phyloP scores from a whole-genome alignment of 495 filamentous ascomycete genomes.

The Aspergillus ellipticus region DNA sequence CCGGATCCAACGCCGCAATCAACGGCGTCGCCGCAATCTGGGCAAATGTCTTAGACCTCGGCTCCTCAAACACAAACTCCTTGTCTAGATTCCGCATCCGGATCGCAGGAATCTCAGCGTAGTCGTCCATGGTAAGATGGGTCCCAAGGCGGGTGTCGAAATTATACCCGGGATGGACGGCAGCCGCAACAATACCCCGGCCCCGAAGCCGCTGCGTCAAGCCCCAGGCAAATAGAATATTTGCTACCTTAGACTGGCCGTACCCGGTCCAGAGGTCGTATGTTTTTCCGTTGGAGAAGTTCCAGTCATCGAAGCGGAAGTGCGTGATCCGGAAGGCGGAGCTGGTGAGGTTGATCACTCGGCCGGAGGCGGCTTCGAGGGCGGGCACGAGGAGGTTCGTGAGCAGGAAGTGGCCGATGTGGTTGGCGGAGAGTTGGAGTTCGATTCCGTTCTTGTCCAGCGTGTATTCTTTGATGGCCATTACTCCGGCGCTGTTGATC shows the following conservation, averaged over 20 bases:
- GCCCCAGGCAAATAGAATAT: constrained; percentile 1
- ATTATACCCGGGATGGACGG: neutral
- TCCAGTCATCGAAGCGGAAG: neutral
- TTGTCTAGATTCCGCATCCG: neutral
- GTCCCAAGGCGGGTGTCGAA: neutral
- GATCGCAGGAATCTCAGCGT: neutral
- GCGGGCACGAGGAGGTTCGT: neutral
- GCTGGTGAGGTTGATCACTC: constrained; percentile 1
- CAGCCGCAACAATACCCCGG: neutral
- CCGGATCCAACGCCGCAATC: neutral
- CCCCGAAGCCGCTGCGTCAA: neutral
- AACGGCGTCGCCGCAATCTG: neutral
- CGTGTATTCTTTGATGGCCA: constrained; percentile 1
- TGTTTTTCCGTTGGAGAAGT: neutral
- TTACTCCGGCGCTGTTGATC: constrained; percentile 1
- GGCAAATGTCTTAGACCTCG: neutral
- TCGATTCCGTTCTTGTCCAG: constrained; percentile 3
- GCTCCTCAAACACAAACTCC: neutral
- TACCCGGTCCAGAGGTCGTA: constrained; percentile 3
- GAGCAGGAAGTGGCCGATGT: neutral
- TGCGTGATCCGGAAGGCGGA: neutral
- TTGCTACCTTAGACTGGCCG: neutral
- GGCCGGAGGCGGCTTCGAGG: neutral
- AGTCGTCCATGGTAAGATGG: neutral
- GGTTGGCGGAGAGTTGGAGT: neutral